These are phyloP conservation scores for Eucalyptus urophylla DNA, from an alignment of 345 rosid genomes.

Conservation along the genomic window DNA sequence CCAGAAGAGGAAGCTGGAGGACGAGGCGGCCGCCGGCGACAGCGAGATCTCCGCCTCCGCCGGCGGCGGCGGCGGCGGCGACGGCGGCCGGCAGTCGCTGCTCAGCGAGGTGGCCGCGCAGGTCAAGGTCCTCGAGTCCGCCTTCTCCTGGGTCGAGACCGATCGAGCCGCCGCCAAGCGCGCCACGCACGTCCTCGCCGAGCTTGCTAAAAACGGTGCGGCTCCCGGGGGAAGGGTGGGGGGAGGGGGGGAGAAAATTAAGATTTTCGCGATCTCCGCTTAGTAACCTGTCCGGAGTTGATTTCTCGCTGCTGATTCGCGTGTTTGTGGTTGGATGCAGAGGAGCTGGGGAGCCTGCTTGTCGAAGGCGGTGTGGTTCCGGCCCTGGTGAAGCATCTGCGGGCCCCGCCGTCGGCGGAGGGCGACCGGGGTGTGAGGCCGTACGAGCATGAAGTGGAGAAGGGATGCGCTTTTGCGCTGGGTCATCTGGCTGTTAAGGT, in stretches of 20 bases:
- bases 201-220: constrained; percentile 95
- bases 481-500: constrained; percentile 99
- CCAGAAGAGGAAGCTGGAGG: constrained; percentile 88
- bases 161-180: constrained; percentile 97
- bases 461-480: constrained; percentile 93
- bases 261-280: background rate
- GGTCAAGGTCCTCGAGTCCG: constrained; percentile 51
- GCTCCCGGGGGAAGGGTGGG: no score
- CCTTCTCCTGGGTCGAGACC: constrained; percentile 79
- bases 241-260: background rate
- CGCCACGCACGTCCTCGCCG: constrained; percentile 94
- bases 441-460: constrained; percentile 95
- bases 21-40: constrained; percentile 35
- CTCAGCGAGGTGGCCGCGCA: constrained; percentile 58
- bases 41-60: constrained; percentile 48
- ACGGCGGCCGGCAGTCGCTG: constrained; percentile 47
- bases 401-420: constrained; percentile 56
- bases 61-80: constrained; percentile 29
- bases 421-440: constrained; percentile 42
- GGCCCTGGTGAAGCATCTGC: constrained; percentile 85
- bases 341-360: constrained; percentile 89
- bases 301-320: background rate
- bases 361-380: constrained; percentile 98
- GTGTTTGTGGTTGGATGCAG: constrained; percentile 22
- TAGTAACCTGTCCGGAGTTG: background rate